These are phyloP conservation scores for Glonium stellatum DNA, from an alignment of 495 filamentous ascomycete genomes.

Conservation along the genomic window DNA sequence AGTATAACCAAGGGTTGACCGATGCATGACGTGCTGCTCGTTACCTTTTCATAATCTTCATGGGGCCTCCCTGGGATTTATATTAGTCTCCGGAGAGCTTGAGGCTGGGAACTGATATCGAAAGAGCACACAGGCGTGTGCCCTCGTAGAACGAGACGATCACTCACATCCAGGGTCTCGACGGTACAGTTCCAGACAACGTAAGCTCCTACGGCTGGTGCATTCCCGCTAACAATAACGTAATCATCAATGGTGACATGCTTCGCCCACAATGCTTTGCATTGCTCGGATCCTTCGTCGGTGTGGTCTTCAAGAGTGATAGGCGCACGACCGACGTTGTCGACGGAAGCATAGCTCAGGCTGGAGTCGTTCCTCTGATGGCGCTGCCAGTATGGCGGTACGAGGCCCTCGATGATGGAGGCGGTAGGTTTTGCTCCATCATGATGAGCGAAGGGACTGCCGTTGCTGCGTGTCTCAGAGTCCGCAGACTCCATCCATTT, in stretches of 20 bases:
- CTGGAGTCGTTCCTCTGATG: conserved; percentile 33
- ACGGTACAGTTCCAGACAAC: conserved; percentile 69
- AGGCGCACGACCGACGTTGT: conserved; percentile 30
- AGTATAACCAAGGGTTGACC: background rate
- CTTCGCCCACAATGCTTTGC: conserved; percentile 59
- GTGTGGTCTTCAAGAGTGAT: conserved; percentile 70
- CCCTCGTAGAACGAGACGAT: background rate
- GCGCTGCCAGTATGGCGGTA: conserved; percentile 40
- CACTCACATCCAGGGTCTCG: conserved; percentile 60
- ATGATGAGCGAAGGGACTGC: conserved; percentile 2
- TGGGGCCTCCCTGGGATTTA: conserved; percentile 47
- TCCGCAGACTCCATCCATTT: conserved; percentile 32
- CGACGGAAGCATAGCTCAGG: conserved; percentile 29
- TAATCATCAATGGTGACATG: conserved; percentile 61
- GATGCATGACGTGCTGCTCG: background rate
- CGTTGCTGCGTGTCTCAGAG: conserved; percentile 17
- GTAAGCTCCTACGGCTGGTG: conserved; percentile 60
- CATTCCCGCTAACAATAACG: conserved; percentile 54
- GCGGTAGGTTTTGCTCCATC: conserved; percentile 7
- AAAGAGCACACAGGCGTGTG: background rate
- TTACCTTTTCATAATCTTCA: conserved; percentile 55
- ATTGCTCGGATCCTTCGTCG: conserved; percentile 53
- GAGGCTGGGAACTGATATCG: conserved; percentile 6
- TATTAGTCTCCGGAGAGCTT: conserved; percentile 11
- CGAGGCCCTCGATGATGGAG: conserved; percentile 18